phyloP scores from a whole-genome alignment of 805 yeast species.

The Lipomyces anomalus region DNA sequence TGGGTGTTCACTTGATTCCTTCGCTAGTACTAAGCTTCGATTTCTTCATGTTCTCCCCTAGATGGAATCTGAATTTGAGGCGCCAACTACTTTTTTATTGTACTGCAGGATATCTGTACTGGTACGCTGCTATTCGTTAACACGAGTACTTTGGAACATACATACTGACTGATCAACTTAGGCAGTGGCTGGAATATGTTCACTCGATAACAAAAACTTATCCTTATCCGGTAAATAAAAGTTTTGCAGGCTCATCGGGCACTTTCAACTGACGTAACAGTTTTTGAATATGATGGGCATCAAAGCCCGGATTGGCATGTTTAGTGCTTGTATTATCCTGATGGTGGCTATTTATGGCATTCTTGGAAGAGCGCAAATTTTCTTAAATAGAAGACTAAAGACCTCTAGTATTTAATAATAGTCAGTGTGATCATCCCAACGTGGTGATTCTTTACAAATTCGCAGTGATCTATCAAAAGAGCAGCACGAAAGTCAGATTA shows the following conservation, averaged over 20 bases:
- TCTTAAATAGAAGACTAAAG: too few relatives aligned
- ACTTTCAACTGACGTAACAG: background rate
- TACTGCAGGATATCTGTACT: background rate
- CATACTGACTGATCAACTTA: too few relatives aligned
- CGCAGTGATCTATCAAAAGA: too few relatives aligned
- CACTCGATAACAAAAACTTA: background rate
- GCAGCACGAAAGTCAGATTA: too few relatives aligned
- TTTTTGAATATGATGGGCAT: background rate
- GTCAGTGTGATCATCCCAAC: too few relatives aligned
- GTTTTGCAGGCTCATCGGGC: too few relatives aligned
- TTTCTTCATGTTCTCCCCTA: background rate
- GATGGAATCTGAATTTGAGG: background rate
- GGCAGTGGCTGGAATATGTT: too few relatives aligned
- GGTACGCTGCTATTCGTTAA: background rate
- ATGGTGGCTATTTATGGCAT: too few relatives aligned
- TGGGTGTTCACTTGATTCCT: background rate
- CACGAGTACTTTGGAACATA: background rate
- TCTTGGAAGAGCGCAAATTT: too few relatives aligned
- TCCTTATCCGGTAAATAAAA: background rate
- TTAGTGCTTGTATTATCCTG: background rate
- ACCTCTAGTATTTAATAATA: too few relatives aligned
- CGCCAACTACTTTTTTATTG: background rate
- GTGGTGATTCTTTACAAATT: too few relatives aligned
- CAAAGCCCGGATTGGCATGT: background rate
- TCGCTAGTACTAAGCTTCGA: background rate